phyloP scores from a whole-genome alignment of 441 rosid genomes.

The Breynia disticha region DNA sequence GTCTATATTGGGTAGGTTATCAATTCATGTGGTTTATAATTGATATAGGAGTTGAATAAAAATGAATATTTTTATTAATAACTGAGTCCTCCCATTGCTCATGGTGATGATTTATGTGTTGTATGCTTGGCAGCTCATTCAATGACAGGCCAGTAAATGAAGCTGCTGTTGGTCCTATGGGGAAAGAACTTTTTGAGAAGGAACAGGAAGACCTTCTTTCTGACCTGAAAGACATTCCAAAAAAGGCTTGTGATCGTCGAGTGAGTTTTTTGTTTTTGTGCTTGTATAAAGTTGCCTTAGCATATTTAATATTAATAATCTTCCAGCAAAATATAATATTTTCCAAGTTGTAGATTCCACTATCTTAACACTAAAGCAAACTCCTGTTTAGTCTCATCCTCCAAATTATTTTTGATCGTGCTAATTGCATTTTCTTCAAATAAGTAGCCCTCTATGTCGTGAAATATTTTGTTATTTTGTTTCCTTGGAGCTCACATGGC shows the following conservation, averaged over 20 bases:
- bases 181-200: slow-evolving; percentile 85
- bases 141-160: slow-evolving; percentile 84
- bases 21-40: slow-evolving; percentile 1
- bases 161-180: slow-evolving; percentile 65
- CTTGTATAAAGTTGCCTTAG: not conserved
- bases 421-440: not conserved
- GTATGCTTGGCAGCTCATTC: slow-evolving; percentile 60
- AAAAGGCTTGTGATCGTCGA: slow-evolving; percentile 97
- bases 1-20: slow-evolving; percentile 83
- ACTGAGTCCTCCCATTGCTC: not conserved
- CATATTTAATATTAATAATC: too few species aligned
- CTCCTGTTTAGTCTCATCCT: too few species aligned
- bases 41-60: not conserved
- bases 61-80: too few species aligned
- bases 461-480: not conserved
- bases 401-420: too few species aligned
- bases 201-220: slow-evolving; percentile 91
- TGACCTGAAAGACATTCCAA: slow-evolving; percentile 88
- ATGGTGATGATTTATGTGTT: not conserved
- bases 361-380: too few species aligned
- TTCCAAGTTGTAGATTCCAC: too few species aligned
- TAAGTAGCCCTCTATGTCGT: not conserved
- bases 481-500: slow-evolving; percentile 1
- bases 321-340: too few species aligned
- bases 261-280: slow-evolving; percentile 34